phyloP scores from a whole-genome alignment of 257 asterid genomes.

The Capsicum pubescens region DNA sequence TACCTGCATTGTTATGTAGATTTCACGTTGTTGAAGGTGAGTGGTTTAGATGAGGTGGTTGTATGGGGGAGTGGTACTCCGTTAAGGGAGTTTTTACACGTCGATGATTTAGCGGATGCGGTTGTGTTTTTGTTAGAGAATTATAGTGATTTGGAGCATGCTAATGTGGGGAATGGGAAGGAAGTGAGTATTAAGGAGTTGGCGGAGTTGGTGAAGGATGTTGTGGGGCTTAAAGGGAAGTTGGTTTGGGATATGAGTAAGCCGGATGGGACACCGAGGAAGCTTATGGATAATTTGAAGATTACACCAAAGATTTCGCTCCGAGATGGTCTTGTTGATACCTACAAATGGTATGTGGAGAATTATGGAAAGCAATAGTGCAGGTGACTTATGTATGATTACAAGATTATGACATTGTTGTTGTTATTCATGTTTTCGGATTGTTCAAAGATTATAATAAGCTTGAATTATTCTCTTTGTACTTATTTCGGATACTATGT shows the following conservation, averaged over 20 bases:
- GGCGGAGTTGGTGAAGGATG: conserved; percentile 81
- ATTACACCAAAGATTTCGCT: conserved; percentile 66
- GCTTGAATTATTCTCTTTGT: not conserved
- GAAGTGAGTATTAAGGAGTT: conserved; percentile 26
- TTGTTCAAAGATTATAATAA: not conserved
- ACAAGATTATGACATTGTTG: not conserved
- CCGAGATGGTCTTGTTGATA: conserved; percentile 67
- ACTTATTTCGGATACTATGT: not conserved
- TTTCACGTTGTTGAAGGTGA: not conserved
- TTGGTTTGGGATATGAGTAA: conserved; percentile 67
- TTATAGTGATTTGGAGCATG: too few relatives aligned
- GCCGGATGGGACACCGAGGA: conserved; percentile 91
- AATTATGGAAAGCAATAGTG: conserved; percentile 48
- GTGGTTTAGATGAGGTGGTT: conserved; percentile 56
- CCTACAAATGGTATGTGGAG: conserved; percentile 82
- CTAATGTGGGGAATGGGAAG: too few relatives aligned
- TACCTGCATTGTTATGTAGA: conserved; percentile 76
- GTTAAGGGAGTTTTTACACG: conserved; percentile 84
- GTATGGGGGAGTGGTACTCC: conserved; percentile 91
- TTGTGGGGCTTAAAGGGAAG: conserved; percentile 48
- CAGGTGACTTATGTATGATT: conserved; percentile 39
- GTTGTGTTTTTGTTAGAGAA: too few relatives aligned
- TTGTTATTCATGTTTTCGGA: not conserved
- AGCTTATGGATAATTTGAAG: too few relatives aligned
- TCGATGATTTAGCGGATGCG: conserved; percentile 80